Evolutionary conservation across 495 filamentous ascomycete species (phyloP).

Genomic region (Choiromyces venosus): DNA sequence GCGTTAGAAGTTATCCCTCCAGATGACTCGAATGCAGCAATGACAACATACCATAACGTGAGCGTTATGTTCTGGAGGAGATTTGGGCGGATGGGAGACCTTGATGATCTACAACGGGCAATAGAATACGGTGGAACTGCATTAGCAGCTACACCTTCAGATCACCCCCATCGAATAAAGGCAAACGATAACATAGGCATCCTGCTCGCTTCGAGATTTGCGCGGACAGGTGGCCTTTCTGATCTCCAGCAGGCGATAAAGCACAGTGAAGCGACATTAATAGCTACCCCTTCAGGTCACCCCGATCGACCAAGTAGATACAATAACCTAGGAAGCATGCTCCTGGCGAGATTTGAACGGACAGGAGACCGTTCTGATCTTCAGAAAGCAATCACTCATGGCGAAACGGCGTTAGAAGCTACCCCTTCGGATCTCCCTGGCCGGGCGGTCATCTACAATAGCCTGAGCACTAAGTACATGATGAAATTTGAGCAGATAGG

Average conservation of each 20-base stretch:
- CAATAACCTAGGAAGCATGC: too few species aligned
- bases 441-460: neutral
- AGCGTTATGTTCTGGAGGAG: too few species aligned
- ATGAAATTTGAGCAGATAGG: constrained; percentile 3
- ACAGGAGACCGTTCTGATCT: neutral
- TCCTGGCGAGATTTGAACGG: neutral
- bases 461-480: neutral
- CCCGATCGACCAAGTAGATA: neutral
- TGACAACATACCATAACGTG: neutral
- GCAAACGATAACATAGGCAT: neutral
- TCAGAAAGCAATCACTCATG: neutral
- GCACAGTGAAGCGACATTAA: neutral
- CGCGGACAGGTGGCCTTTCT: neutral
- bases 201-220: neutral
- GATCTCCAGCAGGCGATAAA: constrained; percentile 7
- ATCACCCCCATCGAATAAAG: neutral
- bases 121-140: constrained; percentile 10
- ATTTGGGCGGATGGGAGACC: too few species aligned
- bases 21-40: neutral
- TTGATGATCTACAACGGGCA: constrained; percentile 6
- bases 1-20: neutral
- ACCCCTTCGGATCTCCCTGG: neutral
- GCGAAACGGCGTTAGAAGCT: neutral
- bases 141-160: neutral
- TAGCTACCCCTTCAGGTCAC: neutral